Evolutionary conservation across 257 asterid species (phyloP).

Genomic region (Euphrasia confusa): DNA sequence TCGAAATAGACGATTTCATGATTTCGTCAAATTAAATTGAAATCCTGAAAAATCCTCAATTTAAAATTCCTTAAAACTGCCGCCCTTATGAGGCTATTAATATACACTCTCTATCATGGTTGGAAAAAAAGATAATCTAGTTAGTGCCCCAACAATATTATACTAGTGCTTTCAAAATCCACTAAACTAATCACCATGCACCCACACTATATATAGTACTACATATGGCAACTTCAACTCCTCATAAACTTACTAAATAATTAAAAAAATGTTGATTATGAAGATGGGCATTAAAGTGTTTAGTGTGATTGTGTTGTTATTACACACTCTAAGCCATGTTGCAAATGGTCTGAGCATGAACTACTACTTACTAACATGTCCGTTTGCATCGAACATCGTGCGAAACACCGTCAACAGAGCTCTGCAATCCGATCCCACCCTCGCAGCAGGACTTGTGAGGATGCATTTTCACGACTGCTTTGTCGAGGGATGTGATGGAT

Average conservation of each 20-base stretch:
- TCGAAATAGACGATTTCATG: too few species aligned
- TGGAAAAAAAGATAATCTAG: neutral
- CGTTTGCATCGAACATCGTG: constrained; percentile 52
- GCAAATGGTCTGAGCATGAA: constrained; percentile 57
- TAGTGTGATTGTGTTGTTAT: constrained; percentile 28
- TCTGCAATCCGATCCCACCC: constrained; percentile 64
- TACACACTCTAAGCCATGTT: constrained; percentile 28
- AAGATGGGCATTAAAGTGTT: constrained; percentile 27
- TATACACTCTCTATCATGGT: too few species aligned
- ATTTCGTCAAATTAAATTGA: too few species aligned
- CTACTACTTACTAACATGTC: constrained; percentile 65
- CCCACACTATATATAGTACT: constrained; percentile 28
- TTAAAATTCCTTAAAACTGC: neutral
- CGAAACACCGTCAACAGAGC: constrained; percentile 52
- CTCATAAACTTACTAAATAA: neutral
- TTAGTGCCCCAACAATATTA: constrained; percentile 18
- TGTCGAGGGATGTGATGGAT: constrained; percentile 91
- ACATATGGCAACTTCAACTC: neutral
- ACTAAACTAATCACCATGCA: neutral
- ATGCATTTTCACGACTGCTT: constrained; percentile 99
- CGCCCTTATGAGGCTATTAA: neutral
- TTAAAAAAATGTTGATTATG: neutral
- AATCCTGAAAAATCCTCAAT: too few species aligned
- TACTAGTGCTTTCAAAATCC: neutral
- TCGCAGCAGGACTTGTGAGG: constrained; percentile 75